Evolutionary conservation across 176 grass and related monocot species (phyloP).

Genomic region (Juncus effusus): DNA sequence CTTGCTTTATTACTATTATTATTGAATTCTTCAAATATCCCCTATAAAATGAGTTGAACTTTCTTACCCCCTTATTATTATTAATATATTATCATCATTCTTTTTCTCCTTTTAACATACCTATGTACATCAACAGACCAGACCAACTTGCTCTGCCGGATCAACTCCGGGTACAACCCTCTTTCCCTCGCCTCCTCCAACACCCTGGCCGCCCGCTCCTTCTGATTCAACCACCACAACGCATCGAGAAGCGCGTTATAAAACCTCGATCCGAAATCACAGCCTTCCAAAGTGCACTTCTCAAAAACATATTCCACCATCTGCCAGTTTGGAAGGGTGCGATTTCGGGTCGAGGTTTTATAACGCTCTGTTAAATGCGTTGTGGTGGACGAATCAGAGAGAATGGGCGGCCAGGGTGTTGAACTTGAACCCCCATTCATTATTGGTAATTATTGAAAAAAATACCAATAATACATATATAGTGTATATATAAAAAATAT

Average conservation of each 20-base stretch:
- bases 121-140: conserved; percentile 96
- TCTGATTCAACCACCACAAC: conserved; percentile 90
- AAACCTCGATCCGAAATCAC: conserved; percentile 68
- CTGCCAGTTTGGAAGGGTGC: conserved; percentile 80
- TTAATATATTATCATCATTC: no score
- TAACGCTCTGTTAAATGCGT: conserved; percentile 80
- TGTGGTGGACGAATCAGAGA: conserved; percentile 86
- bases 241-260: conserved; percentile 89
- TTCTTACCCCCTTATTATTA: no score
- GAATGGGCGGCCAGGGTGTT: conserved; percentile 55
- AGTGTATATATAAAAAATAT: no score
- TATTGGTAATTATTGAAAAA: no score
- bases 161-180: conserved; percentile 79
- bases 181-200: conserved; percentile 56
- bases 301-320: conserved; percentile 88
- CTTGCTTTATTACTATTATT: no score
- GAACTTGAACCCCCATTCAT: no score
- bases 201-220: conserved; percentile 60
- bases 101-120: no score
- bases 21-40: no score
- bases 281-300: conserved; percentile 71
- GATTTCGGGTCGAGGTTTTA: conserved; percentile 70
- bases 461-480: no score
- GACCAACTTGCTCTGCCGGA: conserved; percentile 62
- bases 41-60: no score